These are phyloP conservation scores for Xylaria sp. DNA, from an alignment of 2,329 filamentous ascomycete genomes.

Conservation along the genomic window DNA sequence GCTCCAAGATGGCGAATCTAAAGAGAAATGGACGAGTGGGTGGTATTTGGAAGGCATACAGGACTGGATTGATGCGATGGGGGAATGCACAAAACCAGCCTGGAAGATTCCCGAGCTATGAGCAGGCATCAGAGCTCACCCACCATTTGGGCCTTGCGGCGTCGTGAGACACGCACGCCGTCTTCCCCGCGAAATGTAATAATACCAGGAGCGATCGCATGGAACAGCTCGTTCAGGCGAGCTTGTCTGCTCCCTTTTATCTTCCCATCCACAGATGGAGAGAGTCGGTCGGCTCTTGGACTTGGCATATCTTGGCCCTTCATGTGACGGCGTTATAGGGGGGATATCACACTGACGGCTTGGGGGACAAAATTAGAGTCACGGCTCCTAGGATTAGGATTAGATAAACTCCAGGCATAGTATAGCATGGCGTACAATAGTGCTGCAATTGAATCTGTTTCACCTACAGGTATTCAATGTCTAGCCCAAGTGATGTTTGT, in stretches of 20 bases:
- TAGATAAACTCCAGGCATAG: conserved; percentile 27
- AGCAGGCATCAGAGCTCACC: conserved; percentile 28
- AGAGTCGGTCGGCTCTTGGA: conserved; percentile 27
- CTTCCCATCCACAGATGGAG: conserved; percentile 22
- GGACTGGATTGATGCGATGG: conserved; percentile 59
- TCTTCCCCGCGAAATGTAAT: conserved; percentile 16
- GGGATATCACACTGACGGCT: background rate
- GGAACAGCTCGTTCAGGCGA: conserved; percentile 2
- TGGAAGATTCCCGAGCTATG: conserved; percentile 55
- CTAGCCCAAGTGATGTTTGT: background rate
- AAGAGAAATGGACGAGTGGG: conserved; percentile 55
- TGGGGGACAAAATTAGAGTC: conserved; percentile 20
- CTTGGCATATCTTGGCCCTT: conserved; percentile 31
- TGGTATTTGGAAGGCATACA: conserved; percentile 61
- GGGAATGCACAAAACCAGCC: conserved; percentile 54
- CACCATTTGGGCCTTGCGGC: background rate
- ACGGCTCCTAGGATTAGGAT: conserved; percentile 30
- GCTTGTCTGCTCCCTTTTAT: background rate
- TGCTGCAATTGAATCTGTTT: conserved; percentile 26
- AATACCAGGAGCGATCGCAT: conserved; percentile 8
- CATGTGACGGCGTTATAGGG: conserved; percentile 34
- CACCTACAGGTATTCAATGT: background rate
- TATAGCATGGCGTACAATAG: conserved; percentile 32
- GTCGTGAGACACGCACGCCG: background rate
- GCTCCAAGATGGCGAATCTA: conserved; percentile 46